These are phyloP conservation scores for Malassezia sp. DNA, from an alignment of 1,284 basidiomycete species.

Conservation along the genomic window DNA sequence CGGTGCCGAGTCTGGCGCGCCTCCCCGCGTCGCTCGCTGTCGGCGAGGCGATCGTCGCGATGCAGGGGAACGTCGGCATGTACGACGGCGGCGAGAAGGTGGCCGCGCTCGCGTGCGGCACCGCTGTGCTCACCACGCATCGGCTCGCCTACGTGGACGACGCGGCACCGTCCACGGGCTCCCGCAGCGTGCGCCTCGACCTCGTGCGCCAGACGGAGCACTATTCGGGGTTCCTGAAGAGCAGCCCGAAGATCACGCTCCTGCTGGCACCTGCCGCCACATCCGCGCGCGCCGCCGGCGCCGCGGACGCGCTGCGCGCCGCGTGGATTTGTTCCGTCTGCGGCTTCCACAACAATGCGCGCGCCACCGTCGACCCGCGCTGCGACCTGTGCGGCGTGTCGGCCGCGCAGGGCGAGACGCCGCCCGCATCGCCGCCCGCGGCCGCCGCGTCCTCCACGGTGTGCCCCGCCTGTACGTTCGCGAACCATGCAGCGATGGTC, in stretches of 20 bases:
- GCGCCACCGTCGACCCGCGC: constrained; percentile 6
- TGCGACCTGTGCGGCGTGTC: constrained; percentile 34
- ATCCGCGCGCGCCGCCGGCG: background rate
- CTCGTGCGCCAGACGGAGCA: constrained; percentile 68
- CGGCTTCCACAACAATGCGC: constrained; percentile 21
- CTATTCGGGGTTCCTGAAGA: constrained; percentile 83
- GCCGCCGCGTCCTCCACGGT: no score
- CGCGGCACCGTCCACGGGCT: constrained; percentile 50
- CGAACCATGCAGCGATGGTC: constrained; percentile 67
- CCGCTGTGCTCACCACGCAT: constrained; percentile 67
- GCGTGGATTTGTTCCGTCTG: constrained; percentile 38
- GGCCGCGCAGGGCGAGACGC: background rate
- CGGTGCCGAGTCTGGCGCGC: background rate
- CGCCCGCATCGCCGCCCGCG: constrained; percentile 18
- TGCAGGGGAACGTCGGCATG: constrained; percentile 35
- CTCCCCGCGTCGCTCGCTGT: constrained; percentile 7
- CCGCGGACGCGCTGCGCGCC: constrained; percentile 2
- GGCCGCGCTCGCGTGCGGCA: constrained; percentile 60
- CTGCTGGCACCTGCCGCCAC: constrained; percentile 8
- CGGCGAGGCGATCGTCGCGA: constrained; percentile 34
- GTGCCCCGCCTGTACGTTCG: constrained; percentile 80
- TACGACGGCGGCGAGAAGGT: constrained; percentile 62
- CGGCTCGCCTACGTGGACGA: constrained; percentile 70
- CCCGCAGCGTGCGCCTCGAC: constrained; percentile 53
- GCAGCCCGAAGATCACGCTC: constrained; percentile 80